Conservation (phyloP, 192 early-diverging fungal genomes). For the Coemansia sp. region DNA sequence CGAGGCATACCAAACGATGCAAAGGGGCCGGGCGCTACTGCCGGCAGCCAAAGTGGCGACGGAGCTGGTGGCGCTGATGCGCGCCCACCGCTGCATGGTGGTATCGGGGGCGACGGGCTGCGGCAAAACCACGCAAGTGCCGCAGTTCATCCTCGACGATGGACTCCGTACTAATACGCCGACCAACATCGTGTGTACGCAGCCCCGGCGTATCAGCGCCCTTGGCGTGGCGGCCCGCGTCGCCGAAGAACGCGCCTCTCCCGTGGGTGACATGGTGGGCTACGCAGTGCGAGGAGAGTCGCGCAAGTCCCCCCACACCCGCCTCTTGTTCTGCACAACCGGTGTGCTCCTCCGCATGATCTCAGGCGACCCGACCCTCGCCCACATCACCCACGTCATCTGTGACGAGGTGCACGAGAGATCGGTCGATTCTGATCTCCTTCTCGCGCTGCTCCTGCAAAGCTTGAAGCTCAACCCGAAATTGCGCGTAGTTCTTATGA, state of each 20-base stretch:
- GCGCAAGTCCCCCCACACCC: conserved; percentile 46
- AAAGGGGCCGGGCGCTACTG: conserved; percentile 13
- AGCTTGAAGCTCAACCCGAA: conserved; percentile 44
- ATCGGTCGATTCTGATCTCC: conserved; percentile 74
- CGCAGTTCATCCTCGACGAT: conserved; percentile 80
- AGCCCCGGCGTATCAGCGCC: conserved; percentile 82
- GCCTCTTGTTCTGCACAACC: conserved; percentile 65
- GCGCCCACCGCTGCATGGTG: conserved; percentile 17
- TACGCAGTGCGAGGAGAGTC: conserved; percentile 71
- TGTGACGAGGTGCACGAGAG: conserved; percentile 91
- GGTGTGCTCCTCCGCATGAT: conserved; percentile 66
- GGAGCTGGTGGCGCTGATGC: conserved; percentile 9
- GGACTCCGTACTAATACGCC: conserved; percentile 52
- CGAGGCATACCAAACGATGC: conserved; percentile 27
- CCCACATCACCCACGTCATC: conserved; percentile 55
- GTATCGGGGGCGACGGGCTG: conserved; percentile 51
- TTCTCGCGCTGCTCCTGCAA: conserved; percentile 72
- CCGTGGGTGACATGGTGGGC: conserved; percentile 37
- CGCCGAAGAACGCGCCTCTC: conserved; percentile 54
- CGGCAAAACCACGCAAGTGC: conserved; percentile 72
- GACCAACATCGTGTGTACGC: conserved; percentile 79
- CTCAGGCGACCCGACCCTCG: conserved; percentile 10
- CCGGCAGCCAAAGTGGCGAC: conserved; percentile 13
- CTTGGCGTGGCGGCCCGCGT: conserved; percentile 65
- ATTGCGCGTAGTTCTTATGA: conserved; percentile 84